These are phyloP conservation scores for Primulina eburnea DNA, from an alignment of 257 asterid genomes.

Conservation along the genomic window DNA sequence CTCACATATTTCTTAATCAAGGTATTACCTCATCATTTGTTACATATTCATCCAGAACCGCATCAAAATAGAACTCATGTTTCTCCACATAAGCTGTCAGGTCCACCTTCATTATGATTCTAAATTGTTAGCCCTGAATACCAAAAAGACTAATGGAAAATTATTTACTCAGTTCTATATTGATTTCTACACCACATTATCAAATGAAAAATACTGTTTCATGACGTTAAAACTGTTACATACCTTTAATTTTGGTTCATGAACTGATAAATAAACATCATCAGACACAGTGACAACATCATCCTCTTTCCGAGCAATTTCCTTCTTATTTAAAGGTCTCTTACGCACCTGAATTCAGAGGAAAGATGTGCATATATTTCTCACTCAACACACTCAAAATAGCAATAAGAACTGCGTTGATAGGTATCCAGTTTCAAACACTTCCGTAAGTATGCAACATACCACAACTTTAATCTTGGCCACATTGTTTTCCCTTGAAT, in stretches of 20 bases:
- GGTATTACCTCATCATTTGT: slow-evolving; percentile 86
- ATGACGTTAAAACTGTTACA: slow-evolving; percentile 23
- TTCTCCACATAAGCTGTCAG: slow-evolving; percentile 97
- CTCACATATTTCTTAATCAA: slow-evolving; percentile 2
- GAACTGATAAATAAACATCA: slow-evolving; percentile 70
- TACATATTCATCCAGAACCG: slow-evolving; percentile 88
- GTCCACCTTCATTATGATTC: slow-evolving; percentile 65
- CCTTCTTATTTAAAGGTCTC: slow-evolving; percentile 97
- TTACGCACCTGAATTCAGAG: slow-evolving; percentile 71
- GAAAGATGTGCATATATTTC: slow-evolving; percentile 23
- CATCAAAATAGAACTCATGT: slow-evolving; percentile 96
- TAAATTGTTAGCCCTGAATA: slow-evolving; percentile 34
- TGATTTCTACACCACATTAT: slow-evolving; percentile 13
- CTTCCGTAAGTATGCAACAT: slow-evolving; percentile 25
- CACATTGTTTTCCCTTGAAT: slow-evolving; percentile 79
- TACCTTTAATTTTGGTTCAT: slow-evolving; percentile 95
- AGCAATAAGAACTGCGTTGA: slow-evolving; percentile 17
- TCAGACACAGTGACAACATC: slow-evolving; percentile 80
- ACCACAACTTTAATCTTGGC: slow-evolving; percentile 99
- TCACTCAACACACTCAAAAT: slow-evolving; percentile 16
- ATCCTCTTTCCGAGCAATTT: slow-evolving; percentile 79
- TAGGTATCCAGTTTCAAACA: slow-evolving; percentile 22
- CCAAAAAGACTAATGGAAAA: slow-evolving; percentile 3
- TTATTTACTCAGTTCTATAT: slow-evolving; percentile 6
- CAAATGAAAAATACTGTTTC: slow-evolving; percentile 2